Base-by-base conservation (phyloP, 495 filamentous ascomycete genomes). In the Penicillium parvum region DNA sequence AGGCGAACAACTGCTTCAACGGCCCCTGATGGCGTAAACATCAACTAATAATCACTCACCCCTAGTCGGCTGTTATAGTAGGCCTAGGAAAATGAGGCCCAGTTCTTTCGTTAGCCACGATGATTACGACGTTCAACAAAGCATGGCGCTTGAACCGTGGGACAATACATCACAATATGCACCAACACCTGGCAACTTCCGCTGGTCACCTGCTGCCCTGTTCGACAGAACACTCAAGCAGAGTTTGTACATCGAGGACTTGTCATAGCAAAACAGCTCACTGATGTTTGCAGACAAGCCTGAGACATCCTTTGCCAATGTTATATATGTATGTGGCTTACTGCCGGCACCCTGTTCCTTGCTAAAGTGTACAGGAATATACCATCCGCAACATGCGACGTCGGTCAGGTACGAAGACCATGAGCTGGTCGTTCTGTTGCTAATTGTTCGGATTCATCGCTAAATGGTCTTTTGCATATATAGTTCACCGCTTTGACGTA, bases 241-340 rank as follows among this genome's bases (percentile, higher is more conserved):
- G 34, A 57, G 63, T 63, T 47, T 57, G 61, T 64, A 52, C 46
- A 14, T 45, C 3, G 40, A 53, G 7, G 26, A 45, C 27, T 49
- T 53, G 37, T 7, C 25, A 27, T 50, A 45, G 47, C 32, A 27
- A 16, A 36, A 21, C 22, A 34, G 32, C 33, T 22, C n/a, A 7
- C 39, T 21, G 18, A 42, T 42, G 1, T 23, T 42, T 30, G 17
- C 39, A 30, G 29, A 42, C 26, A 32, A 32, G 14, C 10, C 20
- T 22, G 35, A n/a, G 8, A 4, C 19, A 25, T 14, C 3, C 2
- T 27, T 27, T 27, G 25, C 25, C 25, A 27, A 7, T 27, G 25
- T 27, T 27, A 27, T 27, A 27, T 20, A 37, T 3, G 35, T 37
- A 37, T 25, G 35, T 37, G 35, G 1, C 7, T 37, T 37, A 25